Conservation (phyloP, 805 yeast genomes). For the Hanseniaspora valbyensis region DNA sequence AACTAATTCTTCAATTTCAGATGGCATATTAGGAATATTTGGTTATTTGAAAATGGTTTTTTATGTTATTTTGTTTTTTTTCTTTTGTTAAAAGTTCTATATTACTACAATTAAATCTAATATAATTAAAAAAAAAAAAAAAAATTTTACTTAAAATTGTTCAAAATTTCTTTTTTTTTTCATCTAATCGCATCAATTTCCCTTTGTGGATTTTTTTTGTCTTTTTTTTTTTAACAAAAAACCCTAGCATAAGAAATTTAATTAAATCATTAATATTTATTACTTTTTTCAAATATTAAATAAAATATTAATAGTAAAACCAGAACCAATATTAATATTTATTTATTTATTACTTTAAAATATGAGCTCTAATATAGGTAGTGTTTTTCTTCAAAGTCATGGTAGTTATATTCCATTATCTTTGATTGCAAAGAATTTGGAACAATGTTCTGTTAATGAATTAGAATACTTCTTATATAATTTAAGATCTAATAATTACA, state of each 20-base stretch:
- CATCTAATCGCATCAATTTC: neutral
- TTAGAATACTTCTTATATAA: conserved; percentile 24
- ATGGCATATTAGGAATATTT: conserved; percentile 31
- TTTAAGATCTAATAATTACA: conserved; percentile 24
- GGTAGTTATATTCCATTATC: conserved; percentile 21
- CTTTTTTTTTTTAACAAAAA: no score
- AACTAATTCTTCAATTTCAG: conserved; percentile 53
- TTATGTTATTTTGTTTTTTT: neutral
- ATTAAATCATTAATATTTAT: no score
- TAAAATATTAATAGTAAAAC: neutral
- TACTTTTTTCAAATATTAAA: no score
- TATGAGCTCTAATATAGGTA: conserved; percentile 4
- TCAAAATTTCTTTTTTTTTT: neutral
- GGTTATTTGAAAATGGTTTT: neutral
- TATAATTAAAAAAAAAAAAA: conserved; percentile 5
- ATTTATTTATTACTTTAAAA: no score
- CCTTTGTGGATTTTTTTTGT: neutral
- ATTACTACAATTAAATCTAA: no score
- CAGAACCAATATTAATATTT: neutral
- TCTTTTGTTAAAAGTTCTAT: neutral
- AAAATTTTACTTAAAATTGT: neutral
- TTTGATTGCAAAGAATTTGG: conserved; percentile 24
- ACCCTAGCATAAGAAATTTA: no score
- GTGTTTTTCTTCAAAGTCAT: conserved; percentile 9
- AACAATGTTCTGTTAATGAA: conserved; percentile 24